These are phyloP conservation scores for Puccinia coronata DNA, from an alignment of 1,284 basidiomycete genomes.

Conservation along the genomic window DNA sequence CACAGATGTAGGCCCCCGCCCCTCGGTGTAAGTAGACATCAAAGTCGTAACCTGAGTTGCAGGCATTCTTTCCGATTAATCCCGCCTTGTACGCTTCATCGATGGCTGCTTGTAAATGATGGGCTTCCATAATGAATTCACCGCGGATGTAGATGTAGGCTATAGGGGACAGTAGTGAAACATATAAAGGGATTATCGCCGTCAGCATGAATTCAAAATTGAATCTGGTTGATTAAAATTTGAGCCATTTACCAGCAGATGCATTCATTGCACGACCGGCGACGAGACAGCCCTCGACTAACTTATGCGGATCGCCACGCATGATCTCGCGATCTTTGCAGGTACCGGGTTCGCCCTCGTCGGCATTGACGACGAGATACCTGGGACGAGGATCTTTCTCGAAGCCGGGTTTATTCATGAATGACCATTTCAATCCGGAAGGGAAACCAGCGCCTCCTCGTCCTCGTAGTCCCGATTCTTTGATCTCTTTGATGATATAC, in stretches of 20 bases:
- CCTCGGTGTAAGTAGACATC: constrained; percentile 97
- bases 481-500: constrained; percentile 96
- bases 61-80: constrained; percentile 88
- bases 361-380: constrained; percentile 96
- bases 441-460: constrained; percentile 98
- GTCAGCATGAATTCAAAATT: not conserved
- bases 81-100: constrained; percentile 90
- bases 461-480: constrained; percentile 92
- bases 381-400: constrained; percentile 89
- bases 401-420: constrained; percentile 99
- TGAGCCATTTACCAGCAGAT: constrained; percentile 65
- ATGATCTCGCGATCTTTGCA: constrained; percentile 99
- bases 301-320: constrained; percentile 96
- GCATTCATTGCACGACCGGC: constrained; percentile 99
- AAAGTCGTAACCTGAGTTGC: constrained; percentile 87
- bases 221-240: not conserved
- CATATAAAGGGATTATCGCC: not conserved
- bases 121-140: constrained; percentile 94
- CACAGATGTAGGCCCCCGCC: constrained; percentile 97
- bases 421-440: constrained; percentile 91
- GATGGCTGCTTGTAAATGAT: constrained; percentile 90
- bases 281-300: constrained; percentile 94
- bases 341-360: constrained; percentile 97
- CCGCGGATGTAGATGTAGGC: constrained; percentile 99
- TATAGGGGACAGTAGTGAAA: constrained; percentile 27